Conservation (phyloP, 2,329 filamentous ascomycete species). For the Sphaceloma murrayae region DNA sequence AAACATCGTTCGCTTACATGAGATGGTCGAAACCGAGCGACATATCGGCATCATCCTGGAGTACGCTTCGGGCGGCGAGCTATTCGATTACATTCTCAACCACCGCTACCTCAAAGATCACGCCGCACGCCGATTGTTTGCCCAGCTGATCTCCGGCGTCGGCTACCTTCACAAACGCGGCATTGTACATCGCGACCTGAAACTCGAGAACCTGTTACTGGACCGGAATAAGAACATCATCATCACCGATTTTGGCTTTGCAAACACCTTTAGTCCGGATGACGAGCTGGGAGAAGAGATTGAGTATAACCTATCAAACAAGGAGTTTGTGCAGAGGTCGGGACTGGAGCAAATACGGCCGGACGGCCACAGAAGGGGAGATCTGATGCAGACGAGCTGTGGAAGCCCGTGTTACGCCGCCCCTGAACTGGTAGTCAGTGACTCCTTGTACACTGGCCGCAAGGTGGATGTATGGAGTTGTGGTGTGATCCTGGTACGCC, state of each 20-base stretch:
- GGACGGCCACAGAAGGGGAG: constrained; percentile 71
- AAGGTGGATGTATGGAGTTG: constrained; percentile 99
- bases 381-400: constrained; percentile 98
- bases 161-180: constrained; percentile 98
- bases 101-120: constrained; percentile 94
- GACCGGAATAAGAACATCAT: constrained; percentile 98
- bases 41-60: constrained; percentile 98
- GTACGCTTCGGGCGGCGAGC: constrained; percentile 92
- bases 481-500: constrained; percentile 86
- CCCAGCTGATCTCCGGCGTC: constrained; percentile 90
- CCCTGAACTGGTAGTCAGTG: constrained; percentile 91
- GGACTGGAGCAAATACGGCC: constrained; percentile 63
- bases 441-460: constrained; percentile 90
- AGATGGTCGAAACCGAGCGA: constrained; percentile 96
- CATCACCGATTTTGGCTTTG: constrained; percentile 98
- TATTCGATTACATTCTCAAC: constrained; percentile 97
- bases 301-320: constrained; percentile 75
- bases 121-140: constrained; percentile 80
- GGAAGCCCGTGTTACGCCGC: constrained; percentile 97
- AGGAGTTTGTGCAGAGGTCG: constrained; percentile 76
- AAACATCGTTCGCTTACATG: constrained; percentile 92
- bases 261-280: constrained; percentile 85
- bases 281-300: constrained; percentile 88
- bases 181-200: constrained; percentile 93
- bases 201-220: constrained; percentile 87